Conservation (phyloP, 179 eudicot genomes). For the Sideroxylon spinosum region DNA sequence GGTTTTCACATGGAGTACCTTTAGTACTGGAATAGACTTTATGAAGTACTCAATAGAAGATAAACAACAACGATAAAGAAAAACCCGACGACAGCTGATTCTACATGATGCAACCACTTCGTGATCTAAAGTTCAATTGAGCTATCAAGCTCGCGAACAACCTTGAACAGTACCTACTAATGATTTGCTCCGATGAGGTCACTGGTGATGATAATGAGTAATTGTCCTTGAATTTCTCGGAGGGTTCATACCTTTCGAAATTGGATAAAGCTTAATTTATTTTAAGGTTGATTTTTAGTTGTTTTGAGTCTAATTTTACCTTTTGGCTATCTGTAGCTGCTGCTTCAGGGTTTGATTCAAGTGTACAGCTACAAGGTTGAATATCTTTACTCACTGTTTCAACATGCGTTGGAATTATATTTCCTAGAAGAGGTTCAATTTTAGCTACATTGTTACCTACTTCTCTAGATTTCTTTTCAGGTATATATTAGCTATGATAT, state of each 20-base stretch:
- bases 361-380: constrained; percentile 93
- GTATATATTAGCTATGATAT: not conserved
- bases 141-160: constrained; percentile 78
- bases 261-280: not conserved
- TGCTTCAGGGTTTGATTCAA: constrained; percentile 87
- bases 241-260: constrained; percentile 39
- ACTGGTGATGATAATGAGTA: constrained; percentile 31
- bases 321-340: constrained; percentile 49
- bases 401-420: constrained; percentile 79
- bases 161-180: constrained; percentile 76
- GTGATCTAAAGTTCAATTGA: constrained; percentile 84
- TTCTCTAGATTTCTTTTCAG: not conserved
- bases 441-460: not conserved
- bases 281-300: not conserved
- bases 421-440: constrained; percentile 65
- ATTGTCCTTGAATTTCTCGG: constrained; percentile 57
- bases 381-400: constrained; percentile 79
- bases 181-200: constrained; percentile 83
- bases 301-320: constrained; percentile 16
- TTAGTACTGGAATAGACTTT: too few species aligned
- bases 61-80: too few species aligned
- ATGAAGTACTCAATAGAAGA: too few species aligned
- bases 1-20: too few species aligned
- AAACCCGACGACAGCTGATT: too few species aligned
- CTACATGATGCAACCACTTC: constrained; percentile 60